These are phyloP conservation scores for Raffaelea albimanens DNA, from an alignment of 2,329 filamentous ascomycete genomes.

Conservation along the genomic window DNA sequence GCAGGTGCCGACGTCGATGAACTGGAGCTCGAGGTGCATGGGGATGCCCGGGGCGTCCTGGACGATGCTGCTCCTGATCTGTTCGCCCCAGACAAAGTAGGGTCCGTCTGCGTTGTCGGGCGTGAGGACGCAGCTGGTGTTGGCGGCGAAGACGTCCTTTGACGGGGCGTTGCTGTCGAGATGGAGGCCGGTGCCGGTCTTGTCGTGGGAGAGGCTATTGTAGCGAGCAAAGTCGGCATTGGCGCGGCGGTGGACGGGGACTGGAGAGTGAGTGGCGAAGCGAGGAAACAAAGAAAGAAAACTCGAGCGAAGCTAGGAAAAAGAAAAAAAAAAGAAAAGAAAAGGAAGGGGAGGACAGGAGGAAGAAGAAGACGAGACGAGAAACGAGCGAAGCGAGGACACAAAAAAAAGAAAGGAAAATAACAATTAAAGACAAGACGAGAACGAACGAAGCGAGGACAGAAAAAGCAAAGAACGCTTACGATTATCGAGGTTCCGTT, in stretches of 20 bases:
- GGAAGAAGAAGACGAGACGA: too few species aligned
- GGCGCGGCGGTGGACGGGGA: constrained; percentile 18
- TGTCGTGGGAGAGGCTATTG: constrained; percentile 23
- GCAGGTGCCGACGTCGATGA: constrained; percentile 36
- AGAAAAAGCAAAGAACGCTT: too few species aligned
- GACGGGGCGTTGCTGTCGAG: constrained; percentile 21
- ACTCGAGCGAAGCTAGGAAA: too few species aligned
- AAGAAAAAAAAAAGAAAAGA: too few species aligned
- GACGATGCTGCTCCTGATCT: constrained; percentile 28
- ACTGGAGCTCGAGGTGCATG: constrained; percentile 32
- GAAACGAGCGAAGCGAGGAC: too few species aligned
- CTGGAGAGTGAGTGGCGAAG: too few species aligned
- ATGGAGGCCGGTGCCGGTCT: constrained; percentile 20
- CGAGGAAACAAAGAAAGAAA: too few species aligned
- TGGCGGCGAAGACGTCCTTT: constrained; percentile 26
- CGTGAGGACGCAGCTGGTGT: constrained; percentile 31
- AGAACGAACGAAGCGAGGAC: too few species aligned
- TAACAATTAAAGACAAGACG: too few species aligned
- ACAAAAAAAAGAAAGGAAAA: too few species aligned
- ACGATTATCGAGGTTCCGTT: too few species aligned
- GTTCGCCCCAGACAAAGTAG: constrained; percentile 33
- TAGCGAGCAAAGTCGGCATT: constrained; percentile 24
- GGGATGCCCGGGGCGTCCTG: constrained; percentile 30
- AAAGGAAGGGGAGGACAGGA: too few species aligned
- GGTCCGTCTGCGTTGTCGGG: constrained; percentile 33